Conservation (phyloP, 306 rosid genomes). For the Corylus americana region DNA sequence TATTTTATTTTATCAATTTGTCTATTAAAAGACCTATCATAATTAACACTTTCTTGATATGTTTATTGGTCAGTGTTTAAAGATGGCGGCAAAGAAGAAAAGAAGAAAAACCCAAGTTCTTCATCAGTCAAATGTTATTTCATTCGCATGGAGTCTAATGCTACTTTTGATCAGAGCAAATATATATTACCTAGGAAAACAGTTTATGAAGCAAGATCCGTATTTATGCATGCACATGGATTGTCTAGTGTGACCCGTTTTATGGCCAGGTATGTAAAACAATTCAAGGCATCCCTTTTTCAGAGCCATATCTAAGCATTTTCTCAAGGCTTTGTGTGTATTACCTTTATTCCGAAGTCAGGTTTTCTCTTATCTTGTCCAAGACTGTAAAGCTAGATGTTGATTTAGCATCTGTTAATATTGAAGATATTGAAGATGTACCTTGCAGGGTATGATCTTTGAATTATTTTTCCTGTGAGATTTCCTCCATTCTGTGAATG, state of each 20-base stretch:
- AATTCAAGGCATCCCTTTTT: neutral
- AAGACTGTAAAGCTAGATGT: conserved; percentile 55
- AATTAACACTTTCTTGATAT: conserved; percentile 10
- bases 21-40: conserved; percentile 18
- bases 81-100: conserved; percentile 79
- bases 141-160: conserved; percentile 52
- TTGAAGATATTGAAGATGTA: conserved; percentile 48
- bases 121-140: conserved; percentile 80
- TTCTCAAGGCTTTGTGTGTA: conserved; percentile 11
- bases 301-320: conserved; percentile 3
- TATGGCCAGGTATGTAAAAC: conserved; percentile 69
- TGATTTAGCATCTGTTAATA: conserved; percentile 51
- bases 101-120: conserved; percentile 57
- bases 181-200: conserved; percentile 50
- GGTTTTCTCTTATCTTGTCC: conserved; percentile 82
- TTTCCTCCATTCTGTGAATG: neutral
- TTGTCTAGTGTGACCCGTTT: conserved; percentile 51
- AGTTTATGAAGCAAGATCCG: conserved; percentile 49
- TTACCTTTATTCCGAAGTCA: conserved; percentile 30
- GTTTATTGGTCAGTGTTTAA: conserved; percentile 63
- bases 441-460: conserved; percentile 51
- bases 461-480: neutral
- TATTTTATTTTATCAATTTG: neutral
- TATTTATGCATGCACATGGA: conserved; percentile 72
- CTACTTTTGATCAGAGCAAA: conserved; percentile 33